Base-by-base conservation (phyloP, 2,329 filamentous ascomycete species). In the Aspergillus quadrilineatus region DNA sequence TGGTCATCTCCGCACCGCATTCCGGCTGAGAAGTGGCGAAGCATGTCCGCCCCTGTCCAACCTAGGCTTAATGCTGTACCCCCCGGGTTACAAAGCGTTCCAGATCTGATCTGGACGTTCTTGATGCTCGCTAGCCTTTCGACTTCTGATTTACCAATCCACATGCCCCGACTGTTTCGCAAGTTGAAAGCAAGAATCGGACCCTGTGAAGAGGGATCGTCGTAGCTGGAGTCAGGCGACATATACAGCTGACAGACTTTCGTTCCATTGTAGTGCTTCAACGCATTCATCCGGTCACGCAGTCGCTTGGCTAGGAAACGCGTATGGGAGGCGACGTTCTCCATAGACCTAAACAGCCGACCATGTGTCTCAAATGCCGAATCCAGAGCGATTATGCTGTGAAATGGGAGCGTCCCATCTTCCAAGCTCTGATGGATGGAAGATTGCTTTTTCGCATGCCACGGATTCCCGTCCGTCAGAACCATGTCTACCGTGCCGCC, bases 401-500 rank as follows among this genome's bases (percentile, higher is more conserved):
- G 94, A 53, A 97, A 87, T 0, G 93, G 91, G 4, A 97, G 72
- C 0, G 93, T 97, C 1, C 93, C 94, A 70, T 99, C 93, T 72
- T 99, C 93, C 2, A 97, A 79, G 36, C 85, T 83, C 58, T 92
- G 89, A 68, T 97, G 93, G 2, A 96, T 76, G 30, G 83, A 83
- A 26, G 82, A 76, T 6, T 81, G 78, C 69, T 96, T 97, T 39
- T 83, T 82, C 1, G 86, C 88, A 77, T 97, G 90, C 90, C 92
- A 97, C 61, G 87, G 82, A 66, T 91, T 86, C 60, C 85, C 88
- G n/a, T 85, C 69, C 59, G 86, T 88, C 1, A 91, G 81, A 0
- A 97, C 91, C 82, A 93, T 89, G 65, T 96, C 92, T 0, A 97
- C 93, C 0, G 93, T 97, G 3, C 94, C 94, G 6, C 93, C 94